These are phyloP conservation scores for Pichia sp. DNA, from an alignment of 1,139 yeast genomes.

Conservation along the genomic window DNA sequence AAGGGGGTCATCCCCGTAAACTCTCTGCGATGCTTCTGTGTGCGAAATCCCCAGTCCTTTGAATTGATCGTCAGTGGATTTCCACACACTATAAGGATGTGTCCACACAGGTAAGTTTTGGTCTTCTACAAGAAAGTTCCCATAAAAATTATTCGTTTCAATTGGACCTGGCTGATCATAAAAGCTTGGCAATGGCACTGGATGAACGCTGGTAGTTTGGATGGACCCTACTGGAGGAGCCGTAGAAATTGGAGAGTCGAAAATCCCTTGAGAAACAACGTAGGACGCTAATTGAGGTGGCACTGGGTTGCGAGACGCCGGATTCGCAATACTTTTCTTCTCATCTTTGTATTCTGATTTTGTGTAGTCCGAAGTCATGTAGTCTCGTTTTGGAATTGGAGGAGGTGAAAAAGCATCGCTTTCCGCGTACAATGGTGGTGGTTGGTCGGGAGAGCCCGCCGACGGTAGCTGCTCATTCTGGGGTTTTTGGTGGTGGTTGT, in stretches of 20 bases:
- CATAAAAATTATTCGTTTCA: constrained; percentile 81
- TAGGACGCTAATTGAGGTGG: not conserved
- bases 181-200: constrained; percentile 44
- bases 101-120: constrained; percentile 70
- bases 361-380: constrained; percentile 5
- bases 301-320: not conserved
- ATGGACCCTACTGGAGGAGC: constrained; percentile 48
- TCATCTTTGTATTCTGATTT: not conserved
- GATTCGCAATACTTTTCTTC: not conserved
- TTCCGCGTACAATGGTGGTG: not conserved
- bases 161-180: constrained; percentile 42
- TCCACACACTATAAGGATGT: constrained; percentile 80
- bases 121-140: constrained; percentile 64
- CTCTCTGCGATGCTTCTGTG: constrained; percentile 52
- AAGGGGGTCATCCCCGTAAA: constrained; percentile 54
- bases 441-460: too few species aligned
- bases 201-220: constrained; percentile 35
- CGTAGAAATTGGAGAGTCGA: constrained; percentile 33
- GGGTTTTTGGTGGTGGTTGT: not conserved
- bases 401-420: constrained; percentile 15
- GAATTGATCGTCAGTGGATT: constrained; percentile 38
- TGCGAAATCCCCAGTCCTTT: constrained; percentile 67
- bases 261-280: constrained; percentile 24
- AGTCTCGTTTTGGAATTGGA: constrained; percentile 27
- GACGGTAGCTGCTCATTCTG: not conserved